phyloP scores from a whole-genome alignment of 2,329 filamentous ascomycete species.

The Graphium sp. region DNA sequence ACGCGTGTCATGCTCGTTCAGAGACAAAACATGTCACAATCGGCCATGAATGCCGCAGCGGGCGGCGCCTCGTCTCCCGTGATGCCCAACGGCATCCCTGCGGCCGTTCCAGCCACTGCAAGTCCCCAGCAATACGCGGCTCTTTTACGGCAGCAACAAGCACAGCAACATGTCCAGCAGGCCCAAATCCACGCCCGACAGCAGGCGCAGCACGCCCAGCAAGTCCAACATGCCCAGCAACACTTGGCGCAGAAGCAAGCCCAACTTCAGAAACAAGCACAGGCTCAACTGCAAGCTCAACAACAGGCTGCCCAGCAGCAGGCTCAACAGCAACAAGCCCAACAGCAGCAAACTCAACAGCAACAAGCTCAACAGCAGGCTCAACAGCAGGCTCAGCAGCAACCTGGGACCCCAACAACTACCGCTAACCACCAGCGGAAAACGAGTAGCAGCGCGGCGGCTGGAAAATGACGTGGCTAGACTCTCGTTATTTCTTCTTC shows the following conservation, averaged over 20 bases:
- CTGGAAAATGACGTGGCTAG: constrained; percentile 9
- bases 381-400: constrained; percentile 4
- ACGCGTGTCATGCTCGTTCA: constrained; percentile 28
- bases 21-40: constrained; percentile 23
- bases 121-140: constrained; percentile 44
- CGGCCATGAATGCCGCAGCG: constrained; percentile 37
- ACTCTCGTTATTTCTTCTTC: neutral
- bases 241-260: constrained; percentile 1
- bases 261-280: constrained; percentile 5
- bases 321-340: constrained; percentile 9
- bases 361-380: constrained; percentile 6
- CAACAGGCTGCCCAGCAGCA: constrained; percentile 7
- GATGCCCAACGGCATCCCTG: constrained; percentile 29
- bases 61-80: constrained; percentile 28
- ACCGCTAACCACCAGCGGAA: constrained; percentile 12
- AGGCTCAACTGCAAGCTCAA: constrained; percentile 6
- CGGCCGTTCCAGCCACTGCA: too few species aligned
- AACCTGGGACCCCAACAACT: neutral
- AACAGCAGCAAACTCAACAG: constrained; percentile 5
- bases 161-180: constrained; percentile 9
- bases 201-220: constrained; percentile 6
- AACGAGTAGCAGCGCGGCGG: constrained; percentile 21
- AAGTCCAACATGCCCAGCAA: constrained; percentile 3
- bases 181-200: constrained; percentile 5
- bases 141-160: constrained; percentile 32